phyloP scores from a whole-genome alignment of 2,329 filamentous ascomycete genomes.

The Akanthomyces dipterigenus region DNA sequence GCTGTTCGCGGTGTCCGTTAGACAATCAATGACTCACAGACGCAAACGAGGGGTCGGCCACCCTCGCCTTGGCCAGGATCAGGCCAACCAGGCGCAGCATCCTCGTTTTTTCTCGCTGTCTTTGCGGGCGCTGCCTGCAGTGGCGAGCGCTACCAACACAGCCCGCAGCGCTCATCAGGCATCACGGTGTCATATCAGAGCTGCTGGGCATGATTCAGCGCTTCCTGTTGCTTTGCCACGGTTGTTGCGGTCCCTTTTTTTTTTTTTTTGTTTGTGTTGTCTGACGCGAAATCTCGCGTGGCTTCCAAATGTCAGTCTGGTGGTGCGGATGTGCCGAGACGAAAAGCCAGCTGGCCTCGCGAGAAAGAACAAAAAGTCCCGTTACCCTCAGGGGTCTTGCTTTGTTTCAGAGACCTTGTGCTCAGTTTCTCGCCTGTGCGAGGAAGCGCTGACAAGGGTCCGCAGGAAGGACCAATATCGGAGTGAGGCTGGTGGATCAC shows the following conservation, averaged over 20 bases:
- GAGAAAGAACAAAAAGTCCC: background rate
- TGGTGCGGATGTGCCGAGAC: background rate
- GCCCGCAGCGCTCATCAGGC: background rate
- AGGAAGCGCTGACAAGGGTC: slow-evolving; percentile 16
- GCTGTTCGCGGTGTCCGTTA: slow-evolving; percentile 11
- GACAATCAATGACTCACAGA: slow-evolving; percentile 14
- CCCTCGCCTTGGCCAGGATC: background rate
- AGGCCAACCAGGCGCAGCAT: background rate
- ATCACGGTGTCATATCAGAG: background rate
- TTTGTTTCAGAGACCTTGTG: slow-evolving; percentile 17
- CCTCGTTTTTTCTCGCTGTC: background rate
- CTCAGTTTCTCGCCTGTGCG: slow-evolving; percentile 16
- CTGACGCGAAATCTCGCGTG: background rate
- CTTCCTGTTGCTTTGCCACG: background rate
- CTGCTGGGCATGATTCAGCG: background rate
- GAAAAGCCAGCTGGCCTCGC: background rate
- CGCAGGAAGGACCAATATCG: slow-evolving; percentile 19
- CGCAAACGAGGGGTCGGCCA: slow-evolving; percentile 6
- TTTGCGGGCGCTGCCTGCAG: background rate
- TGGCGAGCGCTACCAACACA: background rate
- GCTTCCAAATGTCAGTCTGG: background rate
- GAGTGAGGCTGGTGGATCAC: slow-evolving; percentile 17
- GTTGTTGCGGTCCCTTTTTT: background rate
- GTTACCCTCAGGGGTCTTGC: background rate
- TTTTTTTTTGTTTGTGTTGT: background rate